Evolutionary conservation across 768 basidiomycete genomes (phyloP), one percentile per base, ranked within the genome.

Genomic region (Psilocybe subaeruginosa): DNA sequence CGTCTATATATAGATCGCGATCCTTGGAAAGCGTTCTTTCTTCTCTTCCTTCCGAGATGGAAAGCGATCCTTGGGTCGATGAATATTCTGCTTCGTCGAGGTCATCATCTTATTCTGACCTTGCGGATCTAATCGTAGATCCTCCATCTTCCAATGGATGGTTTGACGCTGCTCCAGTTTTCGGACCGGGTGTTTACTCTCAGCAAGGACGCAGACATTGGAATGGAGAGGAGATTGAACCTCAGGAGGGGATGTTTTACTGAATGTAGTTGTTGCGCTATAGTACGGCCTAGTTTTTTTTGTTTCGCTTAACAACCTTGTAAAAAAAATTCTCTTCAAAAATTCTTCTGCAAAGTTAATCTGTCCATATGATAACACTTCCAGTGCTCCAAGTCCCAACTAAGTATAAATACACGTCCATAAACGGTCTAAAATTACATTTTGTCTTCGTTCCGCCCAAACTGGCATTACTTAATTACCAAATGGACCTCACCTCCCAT

Each of bases 1-100:
- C 79, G 45, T 71, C 64, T 8, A 54, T 66, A 6, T 46, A 54
- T 11, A 8, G 62, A 61, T 3, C 45, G 41, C 33, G 52, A 41
- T 17, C 54, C 68, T n/a, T 29, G 19, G 45, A 61, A 30, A 23
- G 43, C 45, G 14, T 61, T 52, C 33, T 63, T 29, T 49, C 61
- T 17, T 58, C 61, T 29, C 59, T 70, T 14, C 68, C 65, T 27
- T 54, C 56, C 9, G 73, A 69, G 51, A 60, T 69, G 52, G 70
- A 74, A 59, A 65, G 66, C 17, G 75, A 76, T 59, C 76, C 73
- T 6, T 76, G 78, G 75, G 57, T 63, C 19, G 74, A 76, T 46
- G 60, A 64, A 37, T 64, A 60, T 16, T 66, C 52, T 29, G 65
- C 69, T 16, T 67, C 69, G 29, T 68, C 68, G 14, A 23, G 41